Conservation (phyloP, 805 yeast species). For the Lachancea thermotolerans region DNA sequence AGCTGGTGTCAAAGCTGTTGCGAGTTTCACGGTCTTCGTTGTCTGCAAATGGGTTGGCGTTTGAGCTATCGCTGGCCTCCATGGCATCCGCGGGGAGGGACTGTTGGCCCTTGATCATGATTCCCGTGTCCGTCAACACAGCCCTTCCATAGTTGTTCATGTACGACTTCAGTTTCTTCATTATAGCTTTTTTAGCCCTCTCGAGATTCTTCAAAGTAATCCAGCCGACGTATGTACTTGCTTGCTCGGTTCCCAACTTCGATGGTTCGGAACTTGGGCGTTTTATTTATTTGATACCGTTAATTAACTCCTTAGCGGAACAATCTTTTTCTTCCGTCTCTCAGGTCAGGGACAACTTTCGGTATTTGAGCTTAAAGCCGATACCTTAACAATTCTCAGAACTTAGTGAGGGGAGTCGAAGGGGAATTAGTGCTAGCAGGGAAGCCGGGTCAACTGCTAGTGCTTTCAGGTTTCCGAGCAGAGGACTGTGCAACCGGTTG, state of each 20-base stretch:
- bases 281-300: too few species aligned
- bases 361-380: too few species aligned
- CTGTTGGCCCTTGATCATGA: slow-evolving; percentile 29
- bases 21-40: slow-evolving; percentile 7
- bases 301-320: too few species aligned
- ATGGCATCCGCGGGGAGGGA: slow-evolving; percentile 3
- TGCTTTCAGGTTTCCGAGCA: too few species aligned
- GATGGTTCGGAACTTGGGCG: too few species aligned
- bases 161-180: slow-evolving; percentile 2
- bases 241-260: neutral
- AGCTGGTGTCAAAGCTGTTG: slow-evolving; percentile 26
- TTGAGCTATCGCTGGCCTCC: slow-evolving; percentile 1
- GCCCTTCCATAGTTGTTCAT: slow-evolving; percentile 19
- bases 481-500: too few species aligned
- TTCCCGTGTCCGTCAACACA: slow-evolving; percentile 31
- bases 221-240: neutral
- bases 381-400: too few species aligned
- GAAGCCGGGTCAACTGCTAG: too few species aligned
- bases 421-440: too few species aligned
- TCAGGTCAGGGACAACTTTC: too few species aligned
- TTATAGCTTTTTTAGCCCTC: neutral
- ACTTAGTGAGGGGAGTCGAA: too few species aligned
- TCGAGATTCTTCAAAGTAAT: slow-evolving; percentile 4
- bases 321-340: too few species aligned
- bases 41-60: slow-evolving; percentile 8